Conservation (phyloP, 805 yeast genomes). For the Kazachstania viticola region DNA sequence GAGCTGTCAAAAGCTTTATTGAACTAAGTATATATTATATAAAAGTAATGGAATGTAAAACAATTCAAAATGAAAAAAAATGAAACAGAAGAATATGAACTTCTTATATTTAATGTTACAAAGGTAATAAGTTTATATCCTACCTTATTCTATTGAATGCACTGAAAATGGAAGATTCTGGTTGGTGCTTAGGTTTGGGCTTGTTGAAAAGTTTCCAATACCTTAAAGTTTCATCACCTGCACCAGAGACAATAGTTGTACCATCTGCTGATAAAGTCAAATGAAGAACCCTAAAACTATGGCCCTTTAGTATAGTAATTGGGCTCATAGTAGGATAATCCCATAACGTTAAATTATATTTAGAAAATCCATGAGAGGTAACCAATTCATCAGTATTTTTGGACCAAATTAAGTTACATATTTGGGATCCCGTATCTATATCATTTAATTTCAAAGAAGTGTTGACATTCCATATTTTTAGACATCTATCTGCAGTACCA, state of each 20-base stretch:
- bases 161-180: conserved; percentile 54
- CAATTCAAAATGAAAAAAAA: neutral
- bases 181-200: conserved; percentile 44
- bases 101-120: neutral
- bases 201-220: conserved; percentile 94
- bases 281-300: conserved; percentile 83
- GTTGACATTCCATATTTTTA: conserved; percentile 85
- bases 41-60: neutral
- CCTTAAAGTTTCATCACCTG: conserved; percentile 93
- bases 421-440: conserved; percentile 93
- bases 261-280: conserved; percentile 91
- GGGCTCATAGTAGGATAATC: conserved; percentile 86
- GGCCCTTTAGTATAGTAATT: conserved; percentile 87
- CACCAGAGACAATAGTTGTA: conserved; percentile 92
- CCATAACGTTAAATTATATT: conserved; percentile 89
- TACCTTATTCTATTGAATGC: conserved; percentile 66
- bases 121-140: conserved; percentile 1
- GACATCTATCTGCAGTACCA: conserved; percentile 85
- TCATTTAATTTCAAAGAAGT: conserved; percentile 66
- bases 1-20: conserved; percentile 18
- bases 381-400: conserved; percentile 85
- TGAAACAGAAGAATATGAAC: neutral
- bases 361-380: conserved; percentile 87
- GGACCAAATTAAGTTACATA: conserved; percentile 90
- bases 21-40: conserved; percentile 1